Evolutionary conservation across 2,329 filamentous ascomycete species (phyloP).

Genomic region (Fusarium sp.): DNA sequence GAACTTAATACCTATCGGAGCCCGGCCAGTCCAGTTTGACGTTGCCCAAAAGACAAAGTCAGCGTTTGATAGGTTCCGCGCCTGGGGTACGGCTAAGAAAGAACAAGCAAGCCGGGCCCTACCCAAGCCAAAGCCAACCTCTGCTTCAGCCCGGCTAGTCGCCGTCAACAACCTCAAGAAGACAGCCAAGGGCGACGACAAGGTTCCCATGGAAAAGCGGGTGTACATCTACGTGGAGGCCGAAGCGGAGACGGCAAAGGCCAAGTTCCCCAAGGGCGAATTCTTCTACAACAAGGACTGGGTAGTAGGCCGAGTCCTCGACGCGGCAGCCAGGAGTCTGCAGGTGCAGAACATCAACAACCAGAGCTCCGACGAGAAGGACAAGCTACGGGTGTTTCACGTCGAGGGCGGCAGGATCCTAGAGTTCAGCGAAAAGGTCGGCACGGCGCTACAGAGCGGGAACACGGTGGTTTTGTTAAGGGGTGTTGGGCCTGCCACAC

Average conservation of each 20-base stretch:
- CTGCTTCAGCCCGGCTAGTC: constrained; percentile 71
- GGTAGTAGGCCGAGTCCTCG: constrained; percentile 87
- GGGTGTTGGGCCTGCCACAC: constrained; percentile 79
- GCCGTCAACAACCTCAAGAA: constrained; percentile 85
- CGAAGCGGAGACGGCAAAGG: constrained; percentile 83
- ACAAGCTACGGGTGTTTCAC: constrained; percentile 88
- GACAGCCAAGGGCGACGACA: constrained; percentile 89
- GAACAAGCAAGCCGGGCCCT: constrained; percentile 68
- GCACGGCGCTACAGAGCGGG: constrained; percentile 76
- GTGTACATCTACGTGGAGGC: constrained; percentile 92
- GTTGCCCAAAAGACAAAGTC: constrained; percentile 73
- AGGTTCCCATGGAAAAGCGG: constrained; percentile 83
- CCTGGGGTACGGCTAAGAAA: constrained; percentile 83
- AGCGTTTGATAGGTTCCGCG: constrained; percentile 80
- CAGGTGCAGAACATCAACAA: constrained; percentile 90
- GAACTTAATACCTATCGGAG: constrained; percentile 72
- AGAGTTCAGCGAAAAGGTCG: constrained; percentile 89
- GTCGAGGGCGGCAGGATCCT: constrained; percentile 89
- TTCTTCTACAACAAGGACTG: constrained; percentile 87
- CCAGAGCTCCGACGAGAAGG: constrained; percentile 77
- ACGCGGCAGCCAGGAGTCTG: constrained; percentile 79
- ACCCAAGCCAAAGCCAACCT: constrained; percentile 71
- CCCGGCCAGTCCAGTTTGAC: constrained; percentile 56
- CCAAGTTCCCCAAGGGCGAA: constrained; percentile 83
- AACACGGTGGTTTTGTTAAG: constrained; percentile 91